Evolutionary conservation across 257 asterid genomes (phyloP).

Genomic region (Solanum medicagineum): DNA sequence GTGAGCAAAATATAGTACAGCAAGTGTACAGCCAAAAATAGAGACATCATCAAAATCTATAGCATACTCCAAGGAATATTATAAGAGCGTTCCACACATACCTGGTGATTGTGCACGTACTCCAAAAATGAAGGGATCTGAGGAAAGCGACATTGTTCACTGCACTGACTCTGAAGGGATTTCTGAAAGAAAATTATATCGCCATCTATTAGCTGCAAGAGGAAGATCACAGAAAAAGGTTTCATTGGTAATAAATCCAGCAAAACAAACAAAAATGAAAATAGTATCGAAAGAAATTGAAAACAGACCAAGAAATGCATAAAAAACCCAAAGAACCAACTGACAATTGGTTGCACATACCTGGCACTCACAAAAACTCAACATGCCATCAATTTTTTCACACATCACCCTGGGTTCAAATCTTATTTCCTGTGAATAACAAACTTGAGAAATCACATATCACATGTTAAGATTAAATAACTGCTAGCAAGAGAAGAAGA

Average conservation of each 20-base stretch:
- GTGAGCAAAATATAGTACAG: background rate
- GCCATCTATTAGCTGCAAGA: conserved; percentile 60
- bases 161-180: conserved; percentile 24
- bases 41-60: background rate
- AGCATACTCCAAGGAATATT: background rate
- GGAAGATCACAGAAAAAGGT: background rate
- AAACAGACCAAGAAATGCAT: background rate
- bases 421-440: conserved; percentile 51
- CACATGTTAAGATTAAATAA: background rate
- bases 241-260: background rate
- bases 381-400: conserved; percentile 44
- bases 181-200: conserved; percentile 71
- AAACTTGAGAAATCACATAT: background rate
- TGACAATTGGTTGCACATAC: conserved; percentile 9
- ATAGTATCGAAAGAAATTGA: background rate
- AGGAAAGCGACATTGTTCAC: conserved; percentile 42
- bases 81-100: conserved; percentile 1
- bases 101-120: conserved; percentile 67
- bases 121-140: conserved; percentile 59
- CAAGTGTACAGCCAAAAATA: conserved; percentile 1
- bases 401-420: conserved; percentile 71
- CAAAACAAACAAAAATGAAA: background rate
- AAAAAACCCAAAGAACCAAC: background rate
- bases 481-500: background rate
- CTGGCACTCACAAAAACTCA: conserved; percentile 41